Base-by-base conservation (phyloP, 305 asterid genomes). In the Solanum chacoense region DNA sequence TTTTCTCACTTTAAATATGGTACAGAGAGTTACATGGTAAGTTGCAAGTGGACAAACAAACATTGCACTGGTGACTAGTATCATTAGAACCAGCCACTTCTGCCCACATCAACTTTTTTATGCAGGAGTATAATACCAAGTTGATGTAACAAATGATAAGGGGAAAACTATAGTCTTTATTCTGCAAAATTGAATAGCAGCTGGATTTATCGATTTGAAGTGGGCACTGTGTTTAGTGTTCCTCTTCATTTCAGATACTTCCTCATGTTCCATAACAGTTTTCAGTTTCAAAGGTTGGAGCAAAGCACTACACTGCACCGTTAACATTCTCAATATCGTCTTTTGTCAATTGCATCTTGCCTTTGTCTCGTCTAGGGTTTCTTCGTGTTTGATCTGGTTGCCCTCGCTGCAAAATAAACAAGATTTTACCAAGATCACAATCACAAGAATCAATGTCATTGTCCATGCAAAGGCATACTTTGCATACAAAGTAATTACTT, bases 291-390 rank as follows among this genome's bases (percentile, higher is more conserved):
- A 29, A 35, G 80, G 59, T 28, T 29, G 59, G 37, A 88, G 34
- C 42, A 29, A 40, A 36, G 69, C 37, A 69, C 77, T 83, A 90
- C 24, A 76, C 85, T 86, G 90, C 90, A 77, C 89, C 92, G 4
- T 76, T 87, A 80, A 96, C 90, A 91, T 89, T 90, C 88, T 92
- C 34, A 67, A 96, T 92, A 88, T 96, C 98, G 83, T 93, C 95
- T 88, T 95, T 94, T 5, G 90, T 88, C 81, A 97, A 89, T 63
- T 94, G 92, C 96, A 93, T 94, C 91, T 96, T 97, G 40, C 98
- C 99, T 91, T 92, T 94, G 87, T 93, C 97, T 29, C 95, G 92
- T 89, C 87, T 93, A 32, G 84, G 86, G 31, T 85, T 92, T 5
- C 37, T 90, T 87, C 91, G 90, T 89, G 77, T 84, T 89, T 93